Evolutionary conservation across 306 rosid genomes (phyloP).

Genomic region (Corylus americana): DNA sequence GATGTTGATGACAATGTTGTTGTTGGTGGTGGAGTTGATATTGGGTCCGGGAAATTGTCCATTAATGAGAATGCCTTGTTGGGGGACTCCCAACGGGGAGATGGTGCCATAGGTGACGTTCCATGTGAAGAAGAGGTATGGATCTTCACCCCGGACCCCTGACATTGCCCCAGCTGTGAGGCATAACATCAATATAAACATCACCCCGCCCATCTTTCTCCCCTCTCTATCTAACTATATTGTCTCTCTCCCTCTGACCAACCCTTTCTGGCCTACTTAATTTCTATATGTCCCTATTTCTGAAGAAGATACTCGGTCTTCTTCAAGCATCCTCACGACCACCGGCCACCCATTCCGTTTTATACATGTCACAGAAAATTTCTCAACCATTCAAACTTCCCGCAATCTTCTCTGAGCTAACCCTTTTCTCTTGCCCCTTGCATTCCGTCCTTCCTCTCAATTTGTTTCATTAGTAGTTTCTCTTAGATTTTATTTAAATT

Average conservation of each 20-base stretch:
- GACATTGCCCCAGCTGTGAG: not conserved
- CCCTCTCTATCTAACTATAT: not conserved
- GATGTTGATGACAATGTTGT: conserved; percentile 62
- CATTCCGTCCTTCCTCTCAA: conserved; percentile 11
- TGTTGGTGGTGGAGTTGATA: conserved; percentile 77
- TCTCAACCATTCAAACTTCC: conserved; percentile 4
- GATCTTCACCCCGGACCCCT: conserved; percentile 52
- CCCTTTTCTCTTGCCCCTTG: conserved; percentile 6
- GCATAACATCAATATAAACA: not conserved
- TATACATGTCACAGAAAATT: not conserved
- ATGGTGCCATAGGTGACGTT: conserved; percentile 70
- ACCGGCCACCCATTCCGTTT: not conserved
- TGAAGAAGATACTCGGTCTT: not conserved
- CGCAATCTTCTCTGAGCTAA: not conserved
- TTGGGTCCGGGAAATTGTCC: conserved; percentile 78
- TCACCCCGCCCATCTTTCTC: not conserved
- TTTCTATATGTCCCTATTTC: not conserved
- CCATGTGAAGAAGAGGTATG: conserved; percentile 71
- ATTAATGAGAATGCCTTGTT: conserved; percentile 84
- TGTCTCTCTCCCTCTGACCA: not conserved
- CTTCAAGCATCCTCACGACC: not conserved
- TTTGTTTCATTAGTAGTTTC: not conserved
- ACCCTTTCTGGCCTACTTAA: not conserved
- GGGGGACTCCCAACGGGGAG: conserved; percentile 77
- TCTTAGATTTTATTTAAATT: no score